Evolutionary conservation across 441 rosid species (phyloP).

Genomic region (Croton laevigatus): DNA sequence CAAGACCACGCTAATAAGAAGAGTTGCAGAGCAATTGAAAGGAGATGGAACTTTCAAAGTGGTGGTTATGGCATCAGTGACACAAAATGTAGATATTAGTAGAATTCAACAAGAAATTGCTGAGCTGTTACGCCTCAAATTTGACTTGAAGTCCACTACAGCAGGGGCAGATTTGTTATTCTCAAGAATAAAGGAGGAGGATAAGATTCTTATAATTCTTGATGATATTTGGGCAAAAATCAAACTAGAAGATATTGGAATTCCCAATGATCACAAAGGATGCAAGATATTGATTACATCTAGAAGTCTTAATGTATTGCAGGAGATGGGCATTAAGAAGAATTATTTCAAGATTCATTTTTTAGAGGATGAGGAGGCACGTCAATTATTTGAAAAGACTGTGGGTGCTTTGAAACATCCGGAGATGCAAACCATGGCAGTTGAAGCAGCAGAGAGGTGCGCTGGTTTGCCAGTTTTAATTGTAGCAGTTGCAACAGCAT

Average conservation of each 20-base stretch:
- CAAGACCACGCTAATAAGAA: too few relatives aligned
- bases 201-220: slow-evolving; percentile 10
- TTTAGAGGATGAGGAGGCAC: too few relatives aligned
- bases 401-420: too few relatives aligned
- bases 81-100: background rate
- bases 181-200: background rate
- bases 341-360: background rate
- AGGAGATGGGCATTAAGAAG: slow-evolving; percentile 11
- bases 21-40: slow-evolving; percentile 6
- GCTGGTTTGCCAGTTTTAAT: too few relatives aligned
- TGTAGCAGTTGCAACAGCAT: too few relatives aligned
- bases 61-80: slow-evolving; percentile 13
- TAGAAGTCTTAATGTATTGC: slow-evolving; percentile 5
- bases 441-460: too few relatives aligned
- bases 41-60: slow-evolving; percentile 9
- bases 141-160: background rate
- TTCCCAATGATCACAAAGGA: slow-evolving; percentile 12
- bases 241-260: slow-evolving; percentile 20
- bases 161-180: background rate
- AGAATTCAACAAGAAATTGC: slow-evolving; percentile 14
- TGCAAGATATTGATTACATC: slow-evolving; percentile 26
- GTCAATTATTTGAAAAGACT: too few relatives aligned
- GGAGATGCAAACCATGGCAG: too few relatives aligned
- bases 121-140: slow-evolving; percentile 1
- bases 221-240: slow-evolving; percentile 29